These are phyloP conservation scores for Magnolia kwangsiensis DNA, from an alignment of 164 flowering plant genomes.

Conservation along the genomic window DNA sequence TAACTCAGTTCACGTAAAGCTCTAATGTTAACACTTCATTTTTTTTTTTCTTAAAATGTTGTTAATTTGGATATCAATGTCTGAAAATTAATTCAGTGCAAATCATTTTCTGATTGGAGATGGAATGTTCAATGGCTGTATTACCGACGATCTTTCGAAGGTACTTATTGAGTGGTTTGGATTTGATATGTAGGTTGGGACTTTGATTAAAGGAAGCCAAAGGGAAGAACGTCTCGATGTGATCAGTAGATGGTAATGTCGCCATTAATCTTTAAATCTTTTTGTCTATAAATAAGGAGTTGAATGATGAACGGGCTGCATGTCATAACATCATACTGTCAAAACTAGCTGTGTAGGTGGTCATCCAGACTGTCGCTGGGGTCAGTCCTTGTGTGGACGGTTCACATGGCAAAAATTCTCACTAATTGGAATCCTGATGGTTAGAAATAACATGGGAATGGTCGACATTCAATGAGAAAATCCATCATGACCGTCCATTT, in stretches of 20 bases:
- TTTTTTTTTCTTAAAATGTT: no score
- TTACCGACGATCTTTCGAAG: neutral
- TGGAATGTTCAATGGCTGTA: neutral
- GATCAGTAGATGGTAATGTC: conserved; percentile 50
- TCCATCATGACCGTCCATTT: no score
- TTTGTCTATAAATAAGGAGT: neutral
- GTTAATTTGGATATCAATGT: neutral
- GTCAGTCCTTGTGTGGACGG: no score
- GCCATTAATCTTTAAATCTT: neutral
- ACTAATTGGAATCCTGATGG: no score
- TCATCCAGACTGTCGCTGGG: no score
- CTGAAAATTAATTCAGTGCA: neutral
- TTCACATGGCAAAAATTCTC: no score
- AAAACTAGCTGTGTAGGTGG: no score
- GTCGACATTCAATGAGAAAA: no score
- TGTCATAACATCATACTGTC: no score
- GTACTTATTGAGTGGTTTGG: neutral
- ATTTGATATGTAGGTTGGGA: conserved; percentile 49
- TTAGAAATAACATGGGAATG: no score
- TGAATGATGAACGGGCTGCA: neutral
- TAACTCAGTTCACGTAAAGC: no score
- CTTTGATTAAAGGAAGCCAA: conserved; percentile 74
- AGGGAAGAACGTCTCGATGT: conserved; percentile 65
- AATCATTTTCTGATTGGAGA: neutral
- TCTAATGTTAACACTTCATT: no score